phyloP scores from a whole-genome alignment of 306 rosid species.

The Malus asiatica region DNA sequence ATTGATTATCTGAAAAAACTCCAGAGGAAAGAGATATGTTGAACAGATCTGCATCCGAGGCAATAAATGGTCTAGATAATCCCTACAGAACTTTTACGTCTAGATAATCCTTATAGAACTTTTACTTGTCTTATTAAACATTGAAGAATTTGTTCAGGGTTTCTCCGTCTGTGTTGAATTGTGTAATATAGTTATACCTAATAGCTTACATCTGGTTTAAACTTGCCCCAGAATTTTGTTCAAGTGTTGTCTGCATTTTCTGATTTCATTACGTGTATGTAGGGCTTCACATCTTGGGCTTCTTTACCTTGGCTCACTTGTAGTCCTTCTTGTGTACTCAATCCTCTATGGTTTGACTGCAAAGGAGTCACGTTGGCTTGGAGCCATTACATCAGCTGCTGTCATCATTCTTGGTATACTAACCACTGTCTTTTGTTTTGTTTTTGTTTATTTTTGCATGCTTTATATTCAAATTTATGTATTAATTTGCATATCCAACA shows the following conservation, averaged over 20 bases:
- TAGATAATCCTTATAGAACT: neutral
- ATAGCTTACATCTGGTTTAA: neutral
- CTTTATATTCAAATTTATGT: neutral
- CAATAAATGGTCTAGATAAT: constrained; percentile 2
- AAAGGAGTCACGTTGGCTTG: constrained; percentile 86
- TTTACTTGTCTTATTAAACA: neutral
- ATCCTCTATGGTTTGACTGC: constrained; percentile 83
- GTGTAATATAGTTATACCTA: neutral
- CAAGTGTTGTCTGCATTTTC: neutral
- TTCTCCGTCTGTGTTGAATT: neutral
- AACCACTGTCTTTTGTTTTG: neutral
- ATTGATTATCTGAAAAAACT: neutral
- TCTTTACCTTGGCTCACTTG: constrained; percentile 88
- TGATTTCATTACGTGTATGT: constrained; percentile 21
- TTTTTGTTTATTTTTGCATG: constrained; percentile 18
- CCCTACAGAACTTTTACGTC: neutral
- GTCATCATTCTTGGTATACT: constrained; percentile 85
- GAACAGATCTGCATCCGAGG: neutral
- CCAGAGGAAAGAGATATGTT: neutral
- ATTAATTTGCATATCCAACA: constrained; percentile 8
- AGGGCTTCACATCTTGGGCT: constrained; percentile 97
- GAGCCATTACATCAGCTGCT: constrained; percentile 91
- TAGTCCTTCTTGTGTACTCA: constrained; percentile 81
- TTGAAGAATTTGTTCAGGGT: neutral
- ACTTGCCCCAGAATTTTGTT: neutral